Conservation (phyloP, 306 rosid species). For the Quercus suber region DNA sequence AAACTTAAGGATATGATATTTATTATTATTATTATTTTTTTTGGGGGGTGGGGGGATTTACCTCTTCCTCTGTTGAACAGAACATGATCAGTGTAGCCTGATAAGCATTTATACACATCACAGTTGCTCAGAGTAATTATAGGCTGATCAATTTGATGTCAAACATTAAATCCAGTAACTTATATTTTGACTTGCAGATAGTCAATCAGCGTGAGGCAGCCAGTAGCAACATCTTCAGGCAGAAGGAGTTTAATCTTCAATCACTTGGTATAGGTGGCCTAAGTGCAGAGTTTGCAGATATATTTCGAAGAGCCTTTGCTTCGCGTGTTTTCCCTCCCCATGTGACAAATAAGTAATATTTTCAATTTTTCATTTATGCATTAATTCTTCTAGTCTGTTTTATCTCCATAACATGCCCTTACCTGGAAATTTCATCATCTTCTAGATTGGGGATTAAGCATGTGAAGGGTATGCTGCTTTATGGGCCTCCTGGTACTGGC, state of each 20-base stretch:
- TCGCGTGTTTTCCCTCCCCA: constrained; percentile 99
- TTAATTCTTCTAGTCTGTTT: constrained; percentile 16
- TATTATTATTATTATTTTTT: not conserved
- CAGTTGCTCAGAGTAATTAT: not conserved
- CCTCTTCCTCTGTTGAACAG: too few relatives aligned
- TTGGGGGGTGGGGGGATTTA: not conserved
- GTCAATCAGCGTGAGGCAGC: constrained; percentile 91
- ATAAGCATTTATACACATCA: constrained; percentile 16
- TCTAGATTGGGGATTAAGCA: constrained; percentile 95
- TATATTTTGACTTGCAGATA: constrained; percentile 52
- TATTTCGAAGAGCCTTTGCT: constrained; percentile 99
- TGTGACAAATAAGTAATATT: constrained; percentile 82
- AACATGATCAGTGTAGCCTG: not conserved
- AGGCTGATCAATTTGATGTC: constrained; percentile 8
- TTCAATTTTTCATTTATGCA: constrained; percentile 7
- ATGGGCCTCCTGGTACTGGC: constrained; percentile 99
- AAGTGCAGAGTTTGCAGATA: constrained; percentile 90
- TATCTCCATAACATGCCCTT: constrained; percentile 22
- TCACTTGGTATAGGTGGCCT: constrained; percentile 93
- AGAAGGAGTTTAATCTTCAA: constrained; percentile 92
- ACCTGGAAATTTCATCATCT: constrained; percentile 36
- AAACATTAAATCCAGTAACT: not conserved
- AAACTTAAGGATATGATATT: not conserved
- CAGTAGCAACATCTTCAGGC: constrained; percentile 84
- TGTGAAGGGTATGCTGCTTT: constrained; percentile 95